Base-by-base conservation (phyloP, 2,329 filamentous ascomycete species). In the Colletotrichum navitas region DNA sequence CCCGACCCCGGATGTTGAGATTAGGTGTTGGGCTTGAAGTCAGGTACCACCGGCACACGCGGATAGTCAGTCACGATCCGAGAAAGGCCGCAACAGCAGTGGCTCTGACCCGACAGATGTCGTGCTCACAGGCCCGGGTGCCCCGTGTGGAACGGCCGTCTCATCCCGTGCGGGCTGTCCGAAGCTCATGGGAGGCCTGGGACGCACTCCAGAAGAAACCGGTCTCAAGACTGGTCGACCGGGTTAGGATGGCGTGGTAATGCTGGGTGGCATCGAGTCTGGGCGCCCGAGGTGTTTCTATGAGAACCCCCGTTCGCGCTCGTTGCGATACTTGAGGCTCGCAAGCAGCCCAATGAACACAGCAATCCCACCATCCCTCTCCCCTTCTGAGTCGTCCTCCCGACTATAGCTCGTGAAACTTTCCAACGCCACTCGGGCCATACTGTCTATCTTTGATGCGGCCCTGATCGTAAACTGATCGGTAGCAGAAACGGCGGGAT, bases 1-100 rank as follows among this genome's bases (percentile, higher is more conserved):
- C 47, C 66, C 69, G 66, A 65, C 29, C 39, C 55, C 32, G 45
- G 29, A 55, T 55, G 29, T 18, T 11, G 32, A 52, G 29, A n/a
- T 24, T 45, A 29, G 34, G 16, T 41, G n/a, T 34, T 26, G 51
- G 36, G n/a, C 26, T 11, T 34, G 45, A 62, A 21, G 1, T 45
- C 11, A 43, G 43, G 24, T 45, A 39, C 47, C 61, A 49, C 21
- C 29, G 26, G 36, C 24, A 49, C 18, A 26, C 14, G n/a, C 21
- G 36, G 24, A 8, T 36, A 32, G 49, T 45, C 24, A 32, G 8
- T 26, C 36, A 16, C 8, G 3, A 8, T 10, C 29, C 8, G 8
- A 18, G 1, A 41, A 41, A 41, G 36, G 26, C 18, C 32, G 18
- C 24, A 34, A 18, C 8, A 43, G 26, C 49, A 55, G 24, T 2